These are phyloP conservation scores for Candida maesae DNA, from an alignment of 805 yeast species.

Conservation along the genomic window DNA sequence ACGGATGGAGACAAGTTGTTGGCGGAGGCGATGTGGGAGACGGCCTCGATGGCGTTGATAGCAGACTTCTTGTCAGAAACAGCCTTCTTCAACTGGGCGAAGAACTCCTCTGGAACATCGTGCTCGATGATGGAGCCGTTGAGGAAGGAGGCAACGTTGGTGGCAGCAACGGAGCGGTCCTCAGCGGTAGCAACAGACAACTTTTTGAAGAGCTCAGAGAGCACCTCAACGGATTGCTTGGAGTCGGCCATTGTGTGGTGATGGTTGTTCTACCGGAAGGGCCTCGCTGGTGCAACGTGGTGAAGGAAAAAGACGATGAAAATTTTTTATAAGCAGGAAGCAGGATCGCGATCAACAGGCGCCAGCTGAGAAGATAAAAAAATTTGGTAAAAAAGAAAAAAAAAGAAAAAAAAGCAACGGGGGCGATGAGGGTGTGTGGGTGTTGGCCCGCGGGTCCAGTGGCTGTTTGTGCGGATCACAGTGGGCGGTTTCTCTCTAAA, in stretches of 20 bases:
- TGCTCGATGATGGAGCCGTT: constrained; percentile 98
- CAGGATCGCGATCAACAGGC: no score
- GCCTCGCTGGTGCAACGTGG: background rate
- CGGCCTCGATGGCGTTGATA: constrained; percentile 79
- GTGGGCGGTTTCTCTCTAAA: no score
- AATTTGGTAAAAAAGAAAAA: constrained; percentile 8
- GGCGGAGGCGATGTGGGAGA: constrained; percentile 78
- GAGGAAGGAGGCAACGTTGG: constrained; percentile 87
- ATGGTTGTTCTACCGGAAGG: no score
- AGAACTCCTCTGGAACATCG: constrained; percentile 91
- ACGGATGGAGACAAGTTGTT: constrained; percentile 83
- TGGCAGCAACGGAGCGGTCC: constrained; percentile 79
- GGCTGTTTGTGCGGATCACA: no score
- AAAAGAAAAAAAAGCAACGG: constrained; percentile 5
- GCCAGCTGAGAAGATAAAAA: no score
- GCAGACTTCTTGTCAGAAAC: constrained; percentile 79
- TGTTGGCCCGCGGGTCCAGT: background rate
- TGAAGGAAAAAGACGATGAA: constrained; percentile 12
- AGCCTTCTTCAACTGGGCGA: constrained; percentile 69
- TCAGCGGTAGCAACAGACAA: constrained; percentile 85
- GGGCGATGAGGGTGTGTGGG: constrained; percentile 17
- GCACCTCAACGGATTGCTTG: constrained; percentile 60
- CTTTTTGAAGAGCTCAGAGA: constrained; percentile 89
- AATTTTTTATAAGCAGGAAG: constrained; percentile 20
- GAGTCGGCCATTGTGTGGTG: constrained; percentile 39